Evolutionary conservation across 768 basidiomycete genomes (phyloP).

Genomic region (Coprinopsis marcescibilis): DNA sequence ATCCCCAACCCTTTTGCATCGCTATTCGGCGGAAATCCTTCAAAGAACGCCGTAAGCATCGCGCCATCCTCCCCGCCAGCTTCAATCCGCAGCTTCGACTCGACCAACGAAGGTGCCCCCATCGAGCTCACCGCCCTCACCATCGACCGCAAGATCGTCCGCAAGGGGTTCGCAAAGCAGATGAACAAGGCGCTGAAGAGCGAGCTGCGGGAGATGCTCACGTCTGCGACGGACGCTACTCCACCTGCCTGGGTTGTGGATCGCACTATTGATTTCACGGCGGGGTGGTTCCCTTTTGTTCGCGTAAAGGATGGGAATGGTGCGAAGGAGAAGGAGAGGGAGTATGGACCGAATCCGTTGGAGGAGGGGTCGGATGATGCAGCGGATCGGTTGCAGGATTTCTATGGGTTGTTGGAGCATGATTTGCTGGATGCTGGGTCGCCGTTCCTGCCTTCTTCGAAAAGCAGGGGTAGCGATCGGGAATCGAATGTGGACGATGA

Average conservation of each 20-base stretch:
- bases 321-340: constrained; percentile 19
- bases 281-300: constrained; percentile 54
- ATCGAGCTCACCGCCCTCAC: constrained; percentile 60
- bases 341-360: constrained; percentile 38
- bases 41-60: constrained; percentile 17
- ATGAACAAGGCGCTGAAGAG: constrained; percentile 47
- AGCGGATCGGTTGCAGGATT: constrained; percentile 57
- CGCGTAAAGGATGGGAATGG: constrained; percentile 17
- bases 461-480: constrained; percentile 18
- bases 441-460: constrained; percentile 25
- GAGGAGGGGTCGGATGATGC: constrained; percentile 48
- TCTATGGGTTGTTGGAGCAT: constrained; percentile 61
- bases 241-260: constrained; percentile 53
- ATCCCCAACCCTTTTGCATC: constrained; percentile 74
- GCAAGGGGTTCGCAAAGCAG: constrained; percentile 46
- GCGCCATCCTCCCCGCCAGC: constrained; percentile 24
- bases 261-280: constrained; percentile 49
- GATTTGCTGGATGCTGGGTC: constrained; percentile 45
- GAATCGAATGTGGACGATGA: constrained; percentile 22
- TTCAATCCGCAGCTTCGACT: constrained; percentile 28
- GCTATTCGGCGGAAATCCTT: constrained; percentile 49
- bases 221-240: constrained; percentile 32
- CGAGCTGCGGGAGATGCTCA: constrained; percentile 49
- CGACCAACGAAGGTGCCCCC: constrained; percentile 22
- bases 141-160: constrained; percentile 46